Percentiles rank a stretch among this genome's conserved stretches.
These are phyloP conservation scores for Metschnikowia cubensis DNA, from an alignment of 805 yeast species.

Conservation along the genomic window DNA sequence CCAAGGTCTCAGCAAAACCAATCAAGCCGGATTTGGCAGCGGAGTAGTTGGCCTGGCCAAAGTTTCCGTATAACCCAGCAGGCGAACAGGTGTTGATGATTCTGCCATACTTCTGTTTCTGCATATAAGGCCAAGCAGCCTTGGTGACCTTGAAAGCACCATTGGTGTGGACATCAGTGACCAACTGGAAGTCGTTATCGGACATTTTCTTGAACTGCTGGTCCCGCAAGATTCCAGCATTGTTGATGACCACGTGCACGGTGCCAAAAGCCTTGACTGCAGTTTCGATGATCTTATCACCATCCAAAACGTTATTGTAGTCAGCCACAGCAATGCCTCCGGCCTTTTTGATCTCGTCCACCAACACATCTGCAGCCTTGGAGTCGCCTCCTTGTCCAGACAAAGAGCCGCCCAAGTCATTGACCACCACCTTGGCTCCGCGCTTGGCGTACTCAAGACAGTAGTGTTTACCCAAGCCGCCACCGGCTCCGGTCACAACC, in stretches of 20 bases:
- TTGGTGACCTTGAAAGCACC: slow-evolving; percentile 83
- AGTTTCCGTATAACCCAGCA: slow-evolving; percentile 94
- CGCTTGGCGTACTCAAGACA: slow-evolving; percentile 82
- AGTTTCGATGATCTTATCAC: slow-evolving; percentile 78
- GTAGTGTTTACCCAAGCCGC: slow-evolving; percentile 88
- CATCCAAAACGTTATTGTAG: slow-evolving; percentile 84
- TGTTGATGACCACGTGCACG: slow-evolving; percentile 84
- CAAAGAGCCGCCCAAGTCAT: slow-evolving; percentile 85
- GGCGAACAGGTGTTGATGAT: slow-evolving; percentile 93
- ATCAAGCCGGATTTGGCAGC: slow-evolving; percentile 89
- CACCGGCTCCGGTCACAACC: slow-evolving; percentile 95
- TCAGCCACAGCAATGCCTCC: slow-evolving; percentile 93
- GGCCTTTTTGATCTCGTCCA: slow-evolving; percentile 66
- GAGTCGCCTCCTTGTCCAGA: slow-evolving; percentile 66
- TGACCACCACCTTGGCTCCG: slow-evolving; percentile 94
- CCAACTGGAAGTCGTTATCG: slow-evolving; percentile 72
- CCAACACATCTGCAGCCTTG: slow-evolving; percentile 85
- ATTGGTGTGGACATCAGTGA: slow-evolving; percentile 80
- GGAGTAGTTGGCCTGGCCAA: slow-evolving; percentile 94
- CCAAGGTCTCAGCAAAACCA: slow-evolving; percentile 90
- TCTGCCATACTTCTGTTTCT: slow-evolving; percentile 82
- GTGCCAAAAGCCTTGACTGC: slow-evolving; percentile 86
- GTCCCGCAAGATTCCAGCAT: slow-evolving; percentile 94
- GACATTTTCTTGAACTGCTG: slow-evolving; percentile 82
- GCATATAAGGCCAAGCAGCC: slow-evolving; percentile 91